phyloP scores from a whole-genome alignment of 805 yeast genomes.

The Nakazawaea populi region DNA sequence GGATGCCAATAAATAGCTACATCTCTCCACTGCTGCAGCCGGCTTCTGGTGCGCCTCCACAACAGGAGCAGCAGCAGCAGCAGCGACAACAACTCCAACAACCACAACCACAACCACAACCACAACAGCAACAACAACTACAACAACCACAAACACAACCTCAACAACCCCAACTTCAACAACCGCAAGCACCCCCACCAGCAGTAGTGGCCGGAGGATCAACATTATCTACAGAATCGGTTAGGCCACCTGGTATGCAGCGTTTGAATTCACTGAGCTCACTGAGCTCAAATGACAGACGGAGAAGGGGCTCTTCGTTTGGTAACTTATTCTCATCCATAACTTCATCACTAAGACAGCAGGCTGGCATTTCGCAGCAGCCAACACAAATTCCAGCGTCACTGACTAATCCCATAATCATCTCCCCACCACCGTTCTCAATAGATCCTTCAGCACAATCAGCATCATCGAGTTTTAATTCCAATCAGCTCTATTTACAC shows the following conservation, averaged over 20 bases:
- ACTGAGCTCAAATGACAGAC: slow-evolving; percentile 1
- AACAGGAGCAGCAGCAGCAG: not conserved
- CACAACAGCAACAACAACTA: not conserved
- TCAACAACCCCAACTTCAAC: not conserved
- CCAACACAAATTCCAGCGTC: not conserved
- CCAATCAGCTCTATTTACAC: not conserved
- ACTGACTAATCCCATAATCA: not conserved
- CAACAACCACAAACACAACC: not conserved
- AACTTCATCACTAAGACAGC: slow-evolving; percentile 5
- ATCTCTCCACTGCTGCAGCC: slow-evolving; percentile 1
- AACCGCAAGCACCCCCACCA: not conserved
- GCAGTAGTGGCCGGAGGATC: not conserved
- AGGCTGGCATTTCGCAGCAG: not conserved
- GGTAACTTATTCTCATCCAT: slow-evolving; percentile 7
- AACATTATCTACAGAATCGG: not conserved
- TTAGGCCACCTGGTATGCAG: not conserved
- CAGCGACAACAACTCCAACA: not conserved
- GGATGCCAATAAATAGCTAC: slow-evolving; percentile 10
- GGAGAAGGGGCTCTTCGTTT: slow-evolving; percentile 10
- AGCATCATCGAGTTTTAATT: not conserved
- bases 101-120: not conserved
- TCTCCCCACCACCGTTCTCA: not conserved
- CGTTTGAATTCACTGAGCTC: slow-evolving; percentile 5
- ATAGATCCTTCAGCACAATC: not conserved
- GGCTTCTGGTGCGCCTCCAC: not conserved